These are phyloP conservation scores for Phytophthora sansomeana DNA, from an alignment of 352 stramenopile species.

Conservation along the genomic window DNA sequence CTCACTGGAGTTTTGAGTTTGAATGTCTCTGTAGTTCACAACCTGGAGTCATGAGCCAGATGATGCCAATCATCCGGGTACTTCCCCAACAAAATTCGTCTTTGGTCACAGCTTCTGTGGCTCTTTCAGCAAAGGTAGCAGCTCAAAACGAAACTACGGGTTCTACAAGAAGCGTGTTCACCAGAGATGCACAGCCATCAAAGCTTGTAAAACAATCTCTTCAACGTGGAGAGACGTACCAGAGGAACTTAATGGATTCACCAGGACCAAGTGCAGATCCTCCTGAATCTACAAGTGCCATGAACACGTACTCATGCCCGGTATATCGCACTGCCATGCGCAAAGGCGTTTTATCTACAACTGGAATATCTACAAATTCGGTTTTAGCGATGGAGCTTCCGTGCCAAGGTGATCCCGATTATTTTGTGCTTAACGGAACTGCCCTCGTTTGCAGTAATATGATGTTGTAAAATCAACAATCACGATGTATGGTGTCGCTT, in stretches of 20 bases:
- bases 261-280: not conserved
- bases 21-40: slow-evolving; percentile 58
- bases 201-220: not conserved
- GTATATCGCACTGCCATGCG: slow-evolving; percentile 93
- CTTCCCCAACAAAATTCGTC: slow-evolving; percentile 51
- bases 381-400: slow-evolving; percentile 91
- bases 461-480: slow-evolving; percentile 2
- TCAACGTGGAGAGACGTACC: slow-evolving; percentile 4
- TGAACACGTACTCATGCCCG: slow-evolving; percentile 84
- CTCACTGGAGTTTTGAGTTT: slow-evolving; percentile 63
- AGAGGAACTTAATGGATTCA: not conserved
- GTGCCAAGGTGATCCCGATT: slow-evolving; percentile 69
- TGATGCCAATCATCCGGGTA: slow-evolving; percentile 91
- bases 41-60: slow-evolving; percentile 68
- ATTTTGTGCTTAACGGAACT: slow-evolving; percentile 92
- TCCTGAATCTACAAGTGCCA: not conserved
- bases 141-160: not conserved
- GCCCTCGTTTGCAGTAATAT: slow-evolving; percentile 83
- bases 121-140: not conserved
- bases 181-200: not conserved
- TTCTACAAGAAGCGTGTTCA: slow-evolving; percentile 2
- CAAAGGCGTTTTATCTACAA: slow-evolving; percentile 93
- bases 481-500: not conserved
- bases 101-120: not conserved
- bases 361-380: slow-evolving; percentile 94